Conservation (phyloP, 2,329 filamentous ascomycete species). For the Ascochyta rabiei region DNA sequence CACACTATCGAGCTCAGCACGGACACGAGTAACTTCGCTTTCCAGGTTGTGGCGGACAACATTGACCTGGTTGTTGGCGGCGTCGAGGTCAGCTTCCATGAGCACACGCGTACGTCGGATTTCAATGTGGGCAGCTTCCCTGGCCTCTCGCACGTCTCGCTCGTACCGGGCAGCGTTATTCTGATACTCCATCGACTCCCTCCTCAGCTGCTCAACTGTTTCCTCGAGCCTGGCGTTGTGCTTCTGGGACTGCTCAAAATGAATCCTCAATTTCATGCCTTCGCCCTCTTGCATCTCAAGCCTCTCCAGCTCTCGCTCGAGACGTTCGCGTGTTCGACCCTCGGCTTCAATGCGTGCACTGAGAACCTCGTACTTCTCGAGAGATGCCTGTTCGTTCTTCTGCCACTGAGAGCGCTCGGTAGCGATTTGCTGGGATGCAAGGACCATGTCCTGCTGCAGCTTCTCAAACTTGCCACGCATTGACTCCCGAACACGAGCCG, state of each 20-base stretch:
- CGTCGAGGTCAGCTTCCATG: conserved; percentile 81
- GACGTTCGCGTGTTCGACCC: conserved; percentile 51
- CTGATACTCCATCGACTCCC: conserved; percentile 75
- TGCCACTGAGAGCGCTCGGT: conserved; percentile 81
- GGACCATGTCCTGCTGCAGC: conserved; percentile 85
- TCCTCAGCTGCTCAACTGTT: conserved; percentile 58
- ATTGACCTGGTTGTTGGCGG: conserved; percentile 84
- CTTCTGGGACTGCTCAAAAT: conserved; percentile 65
- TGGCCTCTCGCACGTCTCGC: conserved; percentile 82
- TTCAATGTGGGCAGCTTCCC: conserved; percentile 78
- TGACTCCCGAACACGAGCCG: conserved; percentile 79
- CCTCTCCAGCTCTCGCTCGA: conserved; percentile 55
- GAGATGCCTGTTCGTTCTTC: conserved; percentile 67
- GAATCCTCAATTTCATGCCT: conserved; percentile 77
- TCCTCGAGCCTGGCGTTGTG: conserved; percentile 70
- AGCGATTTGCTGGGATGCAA: conserved; percentile 77
- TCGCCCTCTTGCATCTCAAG: conserved; percentile 69
- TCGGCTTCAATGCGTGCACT: conserved; percentile 58
- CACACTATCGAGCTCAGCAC: conserved; percentile 76
- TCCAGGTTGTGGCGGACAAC: conserved; percentile 82
- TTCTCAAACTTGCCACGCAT: conserved; percentile 85
- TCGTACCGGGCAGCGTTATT: conserved; percentile 72
- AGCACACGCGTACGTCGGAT: conserved; percentile 79
- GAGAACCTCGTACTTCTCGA: conserved; percentile 60
- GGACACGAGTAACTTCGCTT: conserved; percentile 73